These are phyloP conservation scores for Clonostachys sp. DNA, from an alignment of 2,329 filamentous ascomycete genomes.

Conservation along the genomic window DNA sequence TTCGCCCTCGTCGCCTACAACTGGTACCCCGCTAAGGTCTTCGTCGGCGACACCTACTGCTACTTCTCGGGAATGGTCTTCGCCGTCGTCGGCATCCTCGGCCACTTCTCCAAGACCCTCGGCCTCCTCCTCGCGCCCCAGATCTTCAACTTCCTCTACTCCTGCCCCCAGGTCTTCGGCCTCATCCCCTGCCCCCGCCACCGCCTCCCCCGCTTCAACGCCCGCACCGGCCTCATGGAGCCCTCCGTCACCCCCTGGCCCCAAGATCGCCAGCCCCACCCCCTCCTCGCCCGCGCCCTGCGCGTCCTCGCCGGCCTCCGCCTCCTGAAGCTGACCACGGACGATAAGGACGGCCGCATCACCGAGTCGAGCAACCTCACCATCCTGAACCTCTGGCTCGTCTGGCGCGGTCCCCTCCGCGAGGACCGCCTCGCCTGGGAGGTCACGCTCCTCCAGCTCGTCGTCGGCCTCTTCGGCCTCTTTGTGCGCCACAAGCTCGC, in stretches of 20 bases:
- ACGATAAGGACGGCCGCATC: conserved; percentile 65
- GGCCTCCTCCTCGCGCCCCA: conserved; percentile 88
- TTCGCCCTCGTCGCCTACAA: conserved; percentile 84
- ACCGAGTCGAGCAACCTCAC: conserved; percentile 86
- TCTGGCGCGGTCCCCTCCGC: conserved; percentile 87
- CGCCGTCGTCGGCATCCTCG: conserved; percentile 91
- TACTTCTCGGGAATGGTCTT: conserved; percentile 99
- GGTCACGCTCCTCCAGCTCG: conserved; percentile 72
- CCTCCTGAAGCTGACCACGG: conserved; percentile 63
- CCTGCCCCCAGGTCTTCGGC: conserved; percentile 84
- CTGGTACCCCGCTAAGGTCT: conserved; percentile 92
- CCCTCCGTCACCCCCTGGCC: conserved; percentile 77
- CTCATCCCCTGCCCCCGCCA: conserved; percentile 90
- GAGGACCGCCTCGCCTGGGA: conserved; percentile 81
- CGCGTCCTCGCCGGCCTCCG: conserved; percentile 64
- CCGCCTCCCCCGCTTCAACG: conserved; percentile 84
- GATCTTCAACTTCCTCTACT: conserved; percentile 96
- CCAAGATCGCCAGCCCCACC: conserved; percentile 61
- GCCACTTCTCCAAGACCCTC: conserved; percentile 97
- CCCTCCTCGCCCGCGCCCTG: conserved; percentile 57
- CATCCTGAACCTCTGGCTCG: conserved; percentile 90
- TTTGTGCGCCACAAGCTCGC: conserved; percentile 84
- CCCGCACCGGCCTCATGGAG: conserved; percentile 78
- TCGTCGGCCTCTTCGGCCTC: conserved; percentile 74
- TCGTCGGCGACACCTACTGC: conserved; percentile 98